Base-by-base conservation (phyloP, 192 early-diverging fungal species). In the Ambispora gerdemannii region DNA sequence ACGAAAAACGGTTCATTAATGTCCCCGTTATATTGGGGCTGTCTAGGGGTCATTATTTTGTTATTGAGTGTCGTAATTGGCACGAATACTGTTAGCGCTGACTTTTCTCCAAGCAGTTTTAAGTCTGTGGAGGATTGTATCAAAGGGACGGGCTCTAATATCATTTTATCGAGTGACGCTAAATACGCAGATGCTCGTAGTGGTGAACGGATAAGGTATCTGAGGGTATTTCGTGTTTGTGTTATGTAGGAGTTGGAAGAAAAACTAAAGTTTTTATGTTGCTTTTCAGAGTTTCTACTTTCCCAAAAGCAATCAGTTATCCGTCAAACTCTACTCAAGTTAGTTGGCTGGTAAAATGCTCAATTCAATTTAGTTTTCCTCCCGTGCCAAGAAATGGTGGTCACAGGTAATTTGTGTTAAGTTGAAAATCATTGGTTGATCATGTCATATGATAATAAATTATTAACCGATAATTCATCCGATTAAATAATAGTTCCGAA, bases 311-410 rank as follows among this genome's bases (percentile, higher is more conserved):
- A 6, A 36, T 69, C 24, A 43, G 49, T 28, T 69, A 58, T 30
- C 52, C 67, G 36, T 28, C 19, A 30, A 69, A 69, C 22, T 27
- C 67, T 24, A 58, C 52, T 36, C 67, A 69, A 69, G 67, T 69
- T 30, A 24, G 25, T 27, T 22, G 34, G n/a, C 43, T 69, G 17
- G 52, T 69, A 13, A 20, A 35, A 27, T 69, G 67, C 13, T 28
- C 67, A 27, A 43, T 50, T 27, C 10, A 4, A 38, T 69, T 55
- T 11, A 56, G 36, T 3, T 17, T n/a, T 24, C 50, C 22, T 8
- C 67, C 67, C 15, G 27, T 1, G 53, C 52, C 53, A 6, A 53
- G 67, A 30, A 58, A 53, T 13, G 67, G 67, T 56, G 67, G 67
- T 56, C 67, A 69, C 28, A 69, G 67, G 63, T 66, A 31, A 66